phyloP scores from a whole-genome alignment of 768 basidiomycete genomes.

The Leccinum pellstonianum region DNA sequence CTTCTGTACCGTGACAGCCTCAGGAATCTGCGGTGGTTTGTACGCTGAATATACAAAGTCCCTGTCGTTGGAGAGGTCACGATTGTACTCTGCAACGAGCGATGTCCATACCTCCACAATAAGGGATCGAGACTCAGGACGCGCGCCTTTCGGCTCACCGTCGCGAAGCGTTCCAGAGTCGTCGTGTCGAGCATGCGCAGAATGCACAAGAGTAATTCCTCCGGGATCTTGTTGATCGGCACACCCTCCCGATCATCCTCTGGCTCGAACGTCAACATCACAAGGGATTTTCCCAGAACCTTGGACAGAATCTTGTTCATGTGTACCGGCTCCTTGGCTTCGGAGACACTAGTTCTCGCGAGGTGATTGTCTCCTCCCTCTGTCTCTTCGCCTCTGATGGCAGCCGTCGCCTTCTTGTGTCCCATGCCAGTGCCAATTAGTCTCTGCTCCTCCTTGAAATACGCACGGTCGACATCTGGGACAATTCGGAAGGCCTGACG shows the following conservation, averaged over 20 bases:
- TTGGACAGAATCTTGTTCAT: conserved; percentile 44
- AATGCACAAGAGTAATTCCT: conserved; percentile 71
- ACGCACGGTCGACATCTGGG: conserved; percentile 71
- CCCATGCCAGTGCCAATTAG: conserved; percentile 38
- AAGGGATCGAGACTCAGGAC: conserved; percentile 64
- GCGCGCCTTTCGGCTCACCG: conserved; percentile 71
- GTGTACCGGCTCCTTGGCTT: conserved; percentile 8
- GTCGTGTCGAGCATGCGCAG: conserved; percentile 65
- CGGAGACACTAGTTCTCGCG: conserved; percentile 57
- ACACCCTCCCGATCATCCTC: conserved; percentile 63
- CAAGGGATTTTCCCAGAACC: conserved; percentile 50
- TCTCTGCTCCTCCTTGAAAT: conserved; percentile 53
- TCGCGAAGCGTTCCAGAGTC: conserved; percentile 75
- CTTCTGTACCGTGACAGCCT: conserved; percentile 45
- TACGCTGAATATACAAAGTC: conserved; percentile 64
- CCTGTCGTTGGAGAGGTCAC: conserved; percentile 37
- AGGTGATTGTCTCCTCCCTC: conserved; percentile 70
- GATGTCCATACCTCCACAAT: conserved; percentile 67
- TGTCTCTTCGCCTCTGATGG: conserved; percentile 60
- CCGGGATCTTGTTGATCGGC: conserved; percentile 61
- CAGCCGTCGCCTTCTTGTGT: conserved; percentile 75
- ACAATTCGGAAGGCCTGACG: conserved; percentile 79
- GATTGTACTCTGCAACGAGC: neutral
- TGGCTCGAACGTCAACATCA: conserved; percentile 56
- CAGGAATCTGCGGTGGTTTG: conserved; percentile 70